Evolutionary conservation across 169 alveolate species (phyloP).

Genomic region (Eimeria brunetti): DNA sequence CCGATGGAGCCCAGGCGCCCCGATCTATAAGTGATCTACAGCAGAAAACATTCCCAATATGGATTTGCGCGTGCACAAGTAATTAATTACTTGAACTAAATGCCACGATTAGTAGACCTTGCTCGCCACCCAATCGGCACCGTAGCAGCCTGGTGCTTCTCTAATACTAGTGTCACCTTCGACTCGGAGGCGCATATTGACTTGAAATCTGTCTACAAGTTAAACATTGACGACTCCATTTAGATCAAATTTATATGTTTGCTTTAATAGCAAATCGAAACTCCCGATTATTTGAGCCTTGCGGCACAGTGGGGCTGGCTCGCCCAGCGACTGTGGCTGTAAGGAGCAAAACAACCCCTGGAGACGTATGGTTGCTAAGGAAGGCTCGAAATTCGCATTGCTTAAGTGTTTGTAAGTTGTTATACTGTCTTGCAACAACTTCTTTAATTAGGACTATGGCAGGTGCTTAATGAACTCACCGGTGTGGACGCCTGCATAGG

Average conservation of each 20-base stretch:
- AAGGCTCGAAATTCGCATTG: not conserved
- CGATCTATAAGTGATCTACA: not conserved
- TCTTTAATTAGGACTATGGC: not conserved
- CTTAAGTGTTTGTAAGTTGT: not conserved
- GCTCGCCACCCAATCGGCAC: not conserved
- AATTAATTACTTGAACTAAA: not conserved
- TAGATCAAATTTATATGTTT: not conserved
- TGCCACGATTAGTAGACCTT: not conserved
- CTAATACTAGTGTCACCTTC: not conserved
- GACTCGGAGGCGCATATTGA: not conserved
- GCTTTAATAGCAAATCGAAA: not conserved
- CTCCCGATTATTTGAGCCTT: not conserved
- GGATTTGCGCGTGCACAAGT: not conserved
- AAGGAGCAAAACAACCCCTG: not conserved
- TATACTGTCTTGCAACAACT: not conserved
- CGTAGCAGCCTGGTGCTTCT: not conserved
- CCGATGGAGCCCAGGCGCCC: not conserved
- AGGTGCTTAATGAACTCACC: not conserved
- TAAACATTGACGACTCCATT: not conserved
- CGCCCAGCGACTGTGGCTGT: not conserved
- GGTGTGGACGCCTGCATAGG: not conserved
- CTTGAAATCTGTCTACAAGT: not conserved
- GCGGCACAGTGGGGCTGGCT: not conserved
- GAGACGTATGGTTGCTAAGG: not conserved
- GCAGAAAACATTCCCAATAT: not conserved